A percentile compares a stretch with the other conserved stretches of the same genome.
Evolutionary conservation across 768 basidiomycete genomes (phyloP).

Genomic region (Pulveroboletus sp.): DNA sequence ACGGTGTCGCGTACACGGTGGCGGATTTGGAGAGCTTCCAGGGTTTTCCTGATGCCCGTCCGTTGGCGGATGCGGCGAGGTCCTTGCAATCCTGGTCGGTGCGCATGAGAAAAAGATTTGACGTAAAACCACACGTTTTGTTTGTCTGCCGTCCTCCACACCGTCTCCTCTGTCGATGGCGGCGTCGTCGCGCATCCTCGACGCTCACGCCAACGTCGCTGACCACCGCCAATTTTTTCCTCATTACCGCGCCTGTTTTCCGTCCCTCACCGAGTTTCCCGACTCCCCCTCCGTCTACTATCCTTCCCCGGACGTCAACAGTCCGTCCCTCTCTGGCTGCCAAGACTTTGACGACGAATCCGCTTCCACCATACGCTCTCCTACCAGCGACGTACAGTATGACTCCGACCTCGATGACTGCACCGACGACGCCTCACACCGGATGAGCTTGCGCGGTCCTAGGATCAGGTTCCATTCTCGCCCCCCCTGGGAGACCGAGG

Average conservation of each 20-base stretch:
- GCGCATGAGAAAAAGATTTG: slow-evolving; percentile 26
- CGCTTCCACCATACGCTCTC: slow-evolving; percentile 23
- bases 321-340: slow-evolving; percentile 38
- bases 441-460: slow-evolving; percentile 76
- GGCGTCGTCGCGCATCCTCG: slow-evolving; percentile 36
- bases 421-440: slow-evolving; percentile 43
- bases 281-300: slow-evolving; percentile 72
- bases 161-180: slow-evolving; percentile 32
- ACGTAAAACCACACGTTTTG: slow-evolving; percentile 21
- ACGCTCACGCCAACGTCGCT: slow-evolving; percentile 45
- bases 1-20: slow-evolving; percentile 41
- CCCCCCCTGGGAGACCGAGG: slow-evolving; percentile 78
- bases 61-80: slow-evolving; percentile 58
- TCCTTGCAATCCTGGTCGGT: slow-evolving; percentile 20
- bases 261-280: slow-evolving; percentile 54
- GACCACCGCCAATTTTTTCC: slow-evolving; percentile 47
- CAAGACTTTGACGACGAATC: slow-evolving; percentile 57
- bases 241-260: slow-evolving; percentile 40
- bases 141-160: not conserved
- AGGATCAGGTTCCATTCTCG: slow-evolving; percentile 80
- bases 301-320: slow-evolving; percentile 49
- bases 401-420: slow-evolving; percentile 36
- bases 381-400: slow-evolving; percentile 33
- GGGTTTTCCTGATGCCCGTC: slow-evolving; percentile 66
- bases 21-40: slow-evolving; percentile 58